Conservation (phyloP, 208 protist genomes). For the Eutreptiella sp. region DNA sequence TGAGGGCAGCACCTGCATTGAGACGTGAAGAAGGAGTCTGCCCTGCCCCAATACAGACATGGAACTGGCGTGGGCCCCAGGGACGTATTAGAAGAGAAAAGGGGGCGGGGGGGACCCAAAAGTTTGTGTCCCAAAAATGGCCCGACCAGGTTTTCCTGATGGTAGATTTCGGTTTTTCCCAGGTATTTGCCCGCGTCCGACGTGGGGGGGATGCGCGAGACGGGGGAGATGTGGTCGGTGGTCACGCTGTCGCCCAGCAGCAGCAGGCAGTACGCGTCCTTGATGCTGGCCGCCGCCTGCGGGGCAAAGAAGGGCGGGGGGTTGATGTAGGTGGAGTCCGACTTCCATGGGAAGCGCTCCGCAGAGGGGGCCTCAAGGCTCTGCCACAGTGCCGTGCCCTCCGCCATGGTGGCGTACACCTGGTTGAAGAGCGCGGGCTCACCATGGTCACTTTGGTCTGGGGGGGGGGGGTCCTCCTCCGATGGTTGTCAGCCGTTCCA, state of each 20-base stretch:
- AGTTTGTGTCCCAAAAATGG: too few species aligned
- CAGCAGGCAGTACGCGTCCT: constrained; percentile 38
- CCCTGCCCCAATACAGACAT: too few species aligned
- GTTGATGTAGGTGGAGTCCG: constrained; percentile 54
- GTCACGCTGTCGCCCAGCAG: constrained; percentile 56
- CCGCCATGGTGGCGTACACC: constrained; percentile 41
- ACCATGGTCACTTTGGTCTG: too few species aligned
- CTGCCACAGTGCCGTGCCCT: constrained; percentile 48
- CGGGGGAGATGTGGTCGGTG: constrained; percentile 55
- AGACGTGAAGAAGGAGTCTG: too few species aligned
- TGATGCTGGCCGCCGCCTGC: constrained; percentile 33
- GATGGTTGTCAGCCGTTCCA: too few species aligned
- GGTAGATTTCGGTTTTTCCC: too few species aligned
- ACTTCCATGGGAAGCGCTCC: constrained; percentile 52
- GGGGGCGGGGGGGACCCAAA: too few species aligned
- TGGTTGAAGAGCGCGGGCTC: constrained; percentile 45
- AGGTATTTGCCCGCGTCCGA: constrained; percentile 43
- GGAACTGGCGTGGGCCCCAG: too few species aligned
- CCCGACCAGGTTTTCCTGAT: too few species aligned
- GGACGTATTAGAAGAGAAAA: too few species aligned
- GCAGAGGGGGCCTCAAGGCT: constrained; percentile 36
- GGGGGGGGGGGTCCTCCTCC: too few species aligned
- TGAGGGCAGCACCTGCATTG: too few species aligned
- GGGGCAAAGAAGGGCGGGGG: constrained; percentile 54
- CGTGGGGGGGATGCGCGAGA: constrained; percentile 45